phyloP scores from a whole-genome alignment of 441 rosid species.

The Monsonia emarginata region DNA sequence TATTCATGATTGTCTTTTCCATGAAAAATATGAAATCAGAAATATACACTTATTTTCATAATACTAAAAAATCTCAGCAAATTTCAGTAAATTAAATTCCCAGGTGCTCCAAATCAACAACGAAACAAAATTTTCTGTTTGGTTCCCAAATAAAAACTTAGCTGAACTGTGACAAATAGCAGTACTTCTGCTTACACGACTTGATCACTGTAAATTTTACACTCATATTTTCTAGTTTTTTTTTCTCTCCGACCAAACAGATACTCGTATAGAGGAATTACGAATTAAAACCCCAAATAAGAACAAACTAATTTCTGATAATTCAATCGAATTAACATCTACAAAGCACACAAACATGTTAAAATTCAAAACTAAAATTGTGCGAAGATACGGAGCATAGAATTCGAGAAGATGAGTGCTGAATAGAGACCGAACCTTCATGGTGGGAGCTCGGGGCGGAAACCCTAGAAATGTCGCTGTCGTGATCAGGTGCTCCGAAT shows the following conservation, averaged over 20 bases:
- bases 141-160: background rate
- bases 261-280: constrained; percentile 8
- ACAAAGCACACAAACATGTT: background rate
- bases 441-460: constrained; percentile 3
- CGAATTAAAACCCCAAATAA: constrained; percentile 11
- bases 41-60: background rate
- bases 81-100: background rate
- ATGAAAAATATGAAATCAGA: background rate
- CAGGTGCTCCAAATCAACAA: background rate
- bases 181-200: background rate
- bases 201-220: background rate
- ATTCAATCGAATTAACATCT: constrained; percentile 16
- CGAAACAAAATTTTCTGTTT: background rate
- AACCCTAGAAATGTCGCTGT: constrained; percentile 13
- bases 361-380: constrained; percentile 14
- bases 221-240: too few relatives aligned
- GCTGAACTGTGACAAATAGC: background rate
- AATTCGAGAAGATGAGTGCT: background rate
- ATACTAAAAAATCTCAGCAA: background rate
- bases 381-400: background rate
- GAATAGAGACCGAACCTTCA: constrained; percentile 3
- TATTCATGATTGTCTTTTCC: background rate
- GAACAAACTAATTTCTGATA: constrained; percentile 6
- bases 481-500: background rate
- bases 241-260: constrained; percentile 22